These are phyloP conservation scores for Diversispora epigaea DNA, from an alignment of 192 early-diverging fungal genomes.

Conservation along the genomic window DNA sequence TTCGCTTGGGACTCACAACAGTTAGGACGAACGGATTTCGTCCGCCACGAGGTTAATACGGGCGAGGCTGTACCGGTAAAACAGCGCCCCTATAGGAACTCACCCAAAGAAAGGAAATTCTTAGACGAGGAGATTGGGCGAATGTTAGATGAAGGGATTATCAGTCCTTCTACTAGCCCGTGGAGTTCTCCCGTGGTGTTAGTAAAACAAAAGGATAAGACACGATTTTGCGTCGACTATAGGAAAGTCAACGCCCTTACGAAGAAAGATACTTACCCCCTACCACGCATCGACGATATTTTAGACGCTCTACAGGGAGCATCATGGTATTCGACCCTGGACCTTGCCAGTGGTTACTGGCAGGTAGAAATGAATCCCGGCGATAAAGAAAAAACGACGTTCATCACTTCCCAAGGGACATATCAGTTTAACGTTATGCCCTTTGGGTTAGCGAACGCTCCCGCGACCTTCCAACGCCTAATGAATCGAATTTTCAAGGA, in stretches of 20 bases:
- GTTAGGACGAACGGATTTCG: not conserved
- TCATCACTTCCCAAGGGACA: conserved; percentile 34
- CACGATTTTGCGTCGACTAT: conserved; percentile 44
- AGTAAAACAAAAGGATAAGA: conserved; percentile 41
- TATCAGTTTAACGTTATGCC: conserved; percentile 44
- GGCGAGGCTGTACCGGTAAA: not conserved
- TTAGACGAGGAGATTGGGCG: not conserved
- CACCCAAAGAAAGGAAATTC: not conserved
- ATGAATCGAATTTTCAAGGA: conserved; percentile 43
- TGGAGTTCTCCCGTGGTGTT: conserved; percentile 41
- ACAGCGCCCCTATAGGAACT: not conserved
- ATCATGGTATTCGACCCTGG: conserved; percentile 33
- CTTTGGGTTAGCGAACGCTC: conserved; percentile 42
- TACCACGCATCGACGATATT: conserved; percentile 43
- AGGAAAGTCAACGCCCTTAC: conserved; percentile 43
- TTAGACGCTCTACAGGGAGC: conserved; percentile 31
- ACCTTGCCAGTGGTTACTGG: conserved; percentile 27
- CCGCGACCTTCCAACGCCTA: conserved; percentile 42
- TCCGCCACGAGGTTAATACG: not conserved
- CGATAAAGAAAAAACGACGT: conserved; percentile 34
- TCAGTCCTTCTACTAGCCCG: not conserved
- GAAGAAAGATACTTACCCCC: conserved; percentile 38
- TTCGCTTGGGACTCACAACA: not conserved
- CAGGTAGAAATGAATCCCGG: conserved; percentile 7
- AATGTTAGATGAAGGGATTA: not conserved